Evolutionary conservation across 257 asterid genomes (phyloP), one percentile per base, ranked within the genome.

Genomic region (Solanum raphanifolium): DNA sequence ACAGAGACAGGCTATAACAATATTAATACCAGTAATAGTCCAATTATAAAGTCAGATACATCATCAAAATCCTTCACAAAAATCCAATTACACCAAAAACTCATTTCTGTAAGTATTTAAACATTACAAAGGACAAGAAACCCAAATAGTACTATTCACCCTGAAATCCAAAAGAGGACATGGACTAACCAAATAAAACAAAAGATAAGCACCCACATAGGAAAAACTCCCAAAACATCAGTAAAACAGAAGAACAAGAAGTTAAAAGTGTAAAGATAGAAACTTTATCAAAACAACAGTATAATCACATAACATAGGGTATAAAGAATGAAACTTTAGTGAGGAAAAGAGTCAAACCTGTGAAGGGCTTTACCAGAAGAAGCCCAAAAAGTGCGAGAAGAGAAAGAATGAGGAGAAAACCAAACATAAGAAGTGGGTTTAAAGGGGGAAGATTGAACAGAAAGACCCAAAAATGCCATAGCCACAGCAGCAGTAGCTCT

Each of bases 391-490:
- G 87, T 39, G 15, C 88, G 88, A 73, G 96, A 89, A 65, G 95
- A 89, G 89, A 48, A 90, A 55, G 91, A 69, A 36, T 88, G 92
- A 86, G 92, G 93, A 91, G 94, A 93, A 68, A 92, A 89, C 94
- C 94, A 92, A 93, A 91, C 71, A 83, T 91, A 87, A 25, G 92
- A 58, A 43, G 94, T 88, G 36, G 94, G 89, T 88, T 94, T 88
- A 34, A 94, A 92, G 87, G 94, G 91, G 52, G 93, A 72, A 43
- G 94, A 88, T 86, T 91, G 98, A 88, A 93, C 79, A 83, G 94
- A 90, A 91, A 95, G 94, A 48, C 97, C 98, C 99, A 93, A 92
- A 88, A 94, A 91, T 43, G 95, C 96, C 97, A 95, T 95, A 84
- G 96, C 95, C 36, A 93, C 92, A 18, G 91, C 88, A 85, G 75